Conservation (phyloP, 2,329 filamentous ascomycete genomes). For the Remersonia thermophila region DNA sequence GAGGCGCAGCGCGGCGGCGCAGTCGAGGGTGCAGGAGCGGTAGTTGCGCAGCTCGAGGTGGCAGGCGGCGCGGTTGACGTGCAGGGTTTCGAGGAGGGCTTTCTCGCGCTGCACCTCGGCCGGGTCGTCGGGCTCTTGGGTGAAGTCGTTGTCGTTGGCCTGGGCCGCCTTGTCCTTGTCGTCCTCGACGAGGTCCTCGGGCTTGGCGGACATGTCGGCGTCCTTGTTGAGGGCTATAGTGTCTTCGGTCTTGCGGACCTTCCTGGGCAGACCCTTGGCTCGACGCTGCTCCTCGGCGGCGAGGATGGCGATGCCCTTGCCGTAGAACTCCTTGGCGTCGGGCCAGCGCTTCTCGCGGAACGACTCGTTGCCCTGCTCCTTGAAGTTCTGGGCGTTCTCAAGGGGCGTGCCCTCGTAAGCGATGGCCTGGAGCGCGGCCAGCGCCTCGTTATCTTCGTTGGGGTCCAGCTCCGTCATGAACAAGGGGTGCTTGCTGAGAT, state of each 20-base stretch:
- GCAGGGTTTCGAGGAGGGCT: conserved; percentile 59
- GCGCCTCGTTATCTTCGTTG: conserved; percentile 58
- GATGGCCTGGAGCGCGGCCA: conserved; percentile 79
- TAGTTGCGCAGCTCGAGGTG: conserved; percentile 84
- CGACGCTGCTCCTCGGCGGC: conserved; percentile 45
- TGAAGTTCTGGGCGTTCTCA: conserved; percentile 75
- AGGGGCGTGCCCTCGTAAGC: conserved; percentile 84
- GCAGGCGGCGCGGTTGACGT: conserved; percentile 81
- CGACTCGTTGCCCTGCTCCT: conserved; percentile 83
- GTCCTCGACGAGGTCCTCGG: conserved; percentile 33
- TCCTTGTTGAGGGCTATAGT: not conserved
- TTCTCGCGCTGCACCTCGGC: conserved; percentile 50
- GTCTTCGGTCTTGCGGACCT: conserved; percentile 1
- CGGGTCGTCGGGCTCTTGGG: conserved; percentile 24
- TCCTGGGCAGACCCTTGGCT: conserved; percentile 6
- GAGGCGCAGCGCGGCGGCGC: conserved; percentile 63
- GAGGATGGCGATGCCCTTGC: conserved; percentile 68
- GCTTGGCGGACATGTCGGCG: conserved; percentile 22
- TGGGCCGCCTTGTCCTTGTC: not conserved
- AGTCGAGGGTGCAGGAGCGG: conserved; percentile 74
- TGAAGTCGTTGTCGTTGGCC: conserved; percentile 2
- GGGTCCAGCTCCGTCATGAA: conserved; percentile 90
- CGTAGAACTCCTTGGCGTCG: conserved; percentile 86
- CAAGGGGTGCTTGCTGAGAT: conserved; percentile 56
- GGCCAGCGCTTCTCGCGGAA: conserved; percentile 61